Evolutionary conservation across 805 yeast genomes (phyloP).

Genomic region (Saccharomycopsis sp.): DNA sequence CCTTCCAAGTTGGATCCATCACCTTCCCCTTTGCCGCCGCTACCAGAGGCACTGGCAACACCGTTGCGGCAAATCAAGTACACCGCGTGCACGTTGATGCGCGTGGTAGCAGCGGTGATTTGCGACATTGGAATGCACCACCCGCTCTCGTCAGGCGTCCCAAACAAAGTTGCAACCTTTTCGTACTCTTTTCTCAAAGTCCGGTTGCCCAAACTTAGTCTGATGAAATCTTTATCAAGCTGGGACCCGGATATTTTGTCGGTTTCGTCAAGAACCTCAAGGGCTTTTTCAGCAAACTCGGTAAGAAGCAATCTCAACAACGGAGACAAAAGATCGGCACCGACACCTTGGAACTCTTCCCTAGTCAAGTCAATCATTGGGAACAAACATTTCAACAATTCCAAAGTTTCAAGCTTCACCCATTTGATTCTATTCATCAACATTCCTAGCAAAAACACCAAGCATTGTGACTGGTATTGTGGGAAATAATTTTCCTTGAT

Average conservation of each 20-base stretch:
- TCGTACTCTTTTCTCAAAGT: constrained; percentile 74
- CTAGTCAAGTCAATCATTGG: constrained; percentile 69
- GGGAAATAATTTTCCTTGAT: constrained; percentile 67
- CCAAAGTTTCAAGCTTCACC: constrained; percentile 77
- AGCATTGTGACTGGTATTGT: constrained; percentile 58
- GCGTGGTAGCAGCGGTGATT: constrained; percentile 74
- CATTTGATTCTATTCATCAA: constrained; percentile 68
- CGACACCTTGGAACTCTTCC: constrained; percentile 78
- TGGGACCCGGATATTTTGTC: constrained; percentile 81
- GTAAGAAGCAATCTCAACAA: constrained; percentile 66
- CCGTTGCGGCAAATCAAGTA: constrained; percentile 63
- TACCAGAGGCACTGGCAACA: constrained; percentile 28
- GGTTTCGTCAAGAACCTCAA: constrained; percentile 83
- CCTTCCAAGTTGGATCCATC: too few species aligned
- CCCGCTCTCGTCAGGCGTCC: constrained; percentile 84
- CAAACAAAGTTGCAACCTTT: constrained; percentile 81
- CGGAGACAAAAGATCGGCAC: constrained; percentile 93
- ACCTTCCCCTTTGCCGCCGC: too few species aligned
- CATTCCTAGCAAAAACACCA: constrained; percentile 70
- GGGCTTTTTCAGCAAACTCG: constrained; percentile 79
- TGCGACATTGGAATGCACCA: constrained; percentile 98
- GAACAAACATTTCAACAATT: constrained; percentile 60
- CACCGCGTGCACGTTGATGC: constrained; percentile 93
- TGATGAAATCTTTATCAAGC: constrained; percentile 80
- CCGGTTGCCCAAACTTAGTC: constrained; percentile 84